Base-by-base conservation (phyloP, 2,329 filamentous ascomycete genomes). In the Neofusicoccum cordaticola region DNA sequence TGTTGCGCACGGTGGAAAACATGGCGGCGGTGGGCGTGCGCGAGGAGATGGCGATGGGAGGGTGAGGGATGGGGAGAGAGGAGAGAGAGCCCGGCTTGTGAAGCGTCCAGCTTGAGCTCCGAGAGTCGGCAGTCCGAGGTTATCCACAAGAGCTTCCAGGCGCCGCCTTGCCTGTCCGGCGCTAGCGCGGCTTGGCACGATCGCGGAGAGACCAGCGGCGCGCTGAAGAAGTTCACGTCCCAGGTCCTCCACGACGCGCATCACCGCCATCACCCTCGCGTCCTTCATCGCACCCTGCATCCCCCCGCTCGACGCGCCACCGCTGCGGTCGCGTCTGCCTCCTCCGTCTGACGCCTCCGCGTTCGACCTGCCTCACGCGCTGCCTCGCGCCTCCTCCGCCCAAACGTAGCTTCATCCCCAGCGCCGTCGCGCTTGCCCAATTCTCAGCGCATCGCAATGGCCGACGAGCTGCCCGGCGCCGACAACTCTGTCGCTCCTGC, bases 1-100 rank as follows among this genome's bases (percentile, higher is more conserved):
- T 74, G 37, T 71, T 70, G 53, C 76, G 72, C 41, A 74, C 74
- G 66, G 69, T 70, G 45, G 75, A 71, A 66, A 78, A 75, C 77
- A 79, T 79, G 42, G 50, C 31, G 27, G 27, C 17, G 13, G 27
- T n/a, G 42, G 37, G 61, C 19, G 61, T 48, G 61, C 7, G 57
- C 34, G 50, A 19, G 19, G 65, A 52, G 27, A 64, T 27, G 27
- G 50, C 27, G 64, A 52, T 13, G 35, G 64, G 50, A 17, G 34
- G 34, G 34, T 22, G 56, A 58, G 35, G 35, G 15, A 48, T 41
- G n/a, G 34, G 19, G 17, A 47, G 50, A 51, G 17, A 17, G 50
- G 48, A 15, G 57, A 65, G 31, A 31, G 9, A 41, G 44, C n/a
- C 12, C n/a, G 11, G 45, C 35, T 58, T 22, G 50, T 44, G 57